Percentiles rank a stretch among this genome's conserved stretches.
Conservation (phyloP, 345 rosid species). For the Gynandropsis gynandra region DNA sequence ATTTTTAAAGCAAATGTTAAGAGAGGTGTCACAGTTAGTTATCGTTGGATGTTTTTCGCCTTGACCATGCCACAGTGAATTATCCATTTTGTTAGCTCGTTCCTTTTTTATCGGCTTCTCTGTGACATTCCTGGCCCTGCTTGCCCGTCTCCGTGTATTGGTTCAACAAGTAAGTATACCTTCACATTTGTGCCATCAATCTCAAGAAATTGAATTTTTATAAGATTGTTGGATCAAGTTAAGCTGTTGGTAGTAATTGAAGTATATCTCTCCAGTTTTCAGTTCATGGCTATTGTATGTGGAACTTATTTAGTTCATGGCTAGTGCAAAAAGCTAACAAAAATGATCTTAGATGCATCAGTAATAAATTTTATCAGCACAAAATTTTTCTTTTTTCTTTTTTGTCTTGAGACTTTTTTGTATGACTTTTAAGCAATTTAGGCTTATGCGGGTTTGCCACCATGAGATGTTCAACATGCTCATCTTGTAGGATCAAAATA, state of each 20-base stretch:
- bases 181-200: neutral
- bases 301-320: neutral
- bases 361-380: no score
- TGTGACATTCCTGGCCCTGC: constrained; percentile 61
- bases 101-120: constrained; percentile 82
- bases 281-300: neutral
- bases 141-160: constrained; percentile 80
- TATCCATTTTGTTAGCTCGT: constrained; percentile 72
- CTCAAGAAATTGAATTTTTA: neutral
- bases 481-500: neutral
- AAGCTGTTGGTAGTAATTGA: neutral
- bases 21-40: no score
- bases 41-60: neutral
- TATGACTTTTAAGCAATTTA: no score
- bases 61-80: constrained; percentile 35
- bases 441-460: no score
- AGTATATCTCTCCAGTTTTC: neutral
- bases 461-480: no score
- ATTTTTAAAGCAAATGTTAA: no score
- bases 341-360: neutral
- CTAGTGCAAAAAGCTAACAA: neutral
- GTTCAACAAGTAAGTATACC: constrained; percentile 71
- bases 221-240: neutral
- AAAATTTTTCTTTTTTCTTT: no score
- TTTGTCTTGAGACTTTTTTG: no score